Evolutionary conservation across 345 rosid genomes (phyloP), one percentile per base, ranked within the genome.

Genomic region (Salix caprea): DNA sequence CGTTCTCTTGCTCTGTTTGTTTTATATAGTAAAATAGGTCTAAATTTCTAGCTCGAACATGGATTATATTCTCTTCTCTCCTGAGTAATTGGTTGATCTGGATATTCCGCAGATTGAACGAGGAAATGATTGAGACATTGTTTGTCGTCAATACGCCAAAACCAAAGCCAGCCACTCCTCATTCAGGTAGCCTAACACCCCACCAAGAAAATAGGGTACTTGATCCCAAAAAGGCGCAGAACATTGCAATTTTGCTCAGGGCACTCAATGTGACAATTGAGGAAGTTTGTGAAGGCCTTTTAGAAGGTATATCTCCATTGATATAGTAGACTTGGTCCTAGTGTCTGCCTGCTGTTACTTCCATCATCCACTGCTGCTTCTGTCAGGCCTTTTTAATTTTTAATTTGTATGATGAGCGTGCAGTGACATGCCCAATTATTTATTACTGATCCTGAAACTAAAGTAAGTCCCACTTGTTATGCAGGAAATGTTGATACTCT

Each of bases 221-320:
- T 77, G 99, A 94, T 78, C 97, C 99, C 44, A 96, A 96, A 77
- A 96, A 89, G 82, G 95, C 97, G 0, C 99, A 94, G 83, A 96
- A 96, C 84, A 94, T 96, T 72, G 97, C 98, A 2, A 96, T 96
- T 79, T 74, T 87, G 84, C 92, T 96, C 24, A 87, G 97, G 46
- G 98, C 98, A 1, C 85, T 94, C 70, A 90, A 96, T 75, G 98
- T 96, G 79, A 94, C 99, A 39, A 77, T 91, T 7, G 99, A 94
- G 86, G 98, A 96, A 91, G 97, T 96, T 73, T 91, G 97, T 79
- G 98, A 96, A 40, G 98, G 96, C 36, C 98, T 96, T 64, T 81
- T 94, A 61, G 98, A 96, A 91, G 99, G 99, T 96, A 91, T 77
- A 42, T 58, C 7, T 67, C 24, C 50, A 74, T 26, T 65, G 30